Evolutionary conservation across 306 rosid genomes (phyloP), one percentile per base, ranked within the genome.

Genomic region (Mimosa bimucronata): DNA sequence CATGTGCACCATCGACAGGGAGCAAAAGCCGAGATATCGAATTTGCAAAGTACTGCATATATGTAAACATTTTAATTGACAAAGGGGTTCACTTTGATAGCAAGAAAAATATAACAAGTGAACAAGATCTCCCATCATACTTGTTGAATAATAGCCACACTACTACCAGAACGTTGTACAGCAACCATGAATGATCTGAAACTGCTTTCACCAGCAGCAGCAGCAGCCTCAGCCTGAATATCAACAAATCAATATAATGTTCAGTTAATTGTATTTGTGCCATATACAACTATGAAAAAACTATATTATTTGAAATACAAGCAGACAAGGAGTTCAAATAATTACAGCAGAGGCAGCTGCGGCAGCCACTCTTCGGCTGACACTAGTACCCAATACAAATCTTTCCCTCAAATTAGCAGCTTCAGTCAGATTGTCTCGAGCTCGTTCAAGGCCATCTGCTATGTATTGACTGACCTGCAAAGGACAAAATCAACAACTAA

Each of bases 151-250:
- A 96, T 87, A 74, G 97, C 99, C 85, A 96, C 99, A 85, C 99
- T 96, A 84, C 98, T 96, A 80, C 98, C 99, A 62, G 98, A 93
- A 67, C 99, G 98, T 82, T 93, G 99, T 82, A 96, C 98, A 70
- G 99, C 89, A 86, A 96, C 98, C 99, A 96, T 96, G 91, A 93
- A 96, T 76, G 99, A 93, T 87, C 97, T 91, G 87, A 96, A 96
- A 87, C 99, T 96, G 89, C 98, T 90, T 89, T 96, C 99, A 72
- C 99, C 99, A 79, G 99, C 99, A 68, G 97, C 97, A 48, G 99
- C 99, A 1, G 99, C 99, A 0, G 99, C 98, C 88, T 96, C 99
- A 57, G 98, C 99, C 99, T 96, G 87, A 84, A 78, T 57, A 88
- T 60, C 81, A 81, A 83, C 45, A 81, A 83, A 81, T 71, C 71